Evolutionary conservation across 2,329 filamentous ascomycete genomes (phyloP).

Genomic region (Colletotrichum sansevieriae): DNA sequence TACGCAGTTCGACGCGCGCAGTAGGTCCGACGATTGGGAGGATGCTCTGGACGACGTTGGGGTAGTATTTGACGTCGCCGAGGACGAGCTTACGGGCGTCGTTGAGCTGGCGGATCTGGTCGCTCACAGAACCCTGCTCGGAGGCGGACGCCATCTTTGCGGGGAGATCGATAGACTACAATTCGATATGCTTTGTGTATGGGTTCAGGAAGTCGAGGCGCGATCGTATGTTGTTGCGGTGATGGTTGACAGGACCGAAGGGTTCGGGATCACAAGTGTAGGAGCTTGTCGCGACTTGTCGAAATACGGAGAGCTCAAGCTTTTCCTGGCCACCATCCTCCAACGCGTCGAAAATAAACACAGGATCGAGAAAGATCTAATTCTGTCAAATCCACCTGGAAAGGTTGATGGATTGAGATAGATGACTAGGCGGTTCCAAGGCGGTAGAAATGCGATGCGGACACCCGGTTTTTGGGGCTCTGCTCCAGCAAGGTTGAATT

Average conservation of each 20-base stretch:
- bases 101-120: slow-evolving; percentile 89
- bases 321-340: slow-evolving; percentile 41
- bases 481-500: slow-evolving; percentile 15
- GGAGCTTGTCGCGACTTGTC: slow-evolving; percentile 42
- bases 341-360: slow-evolving; percentile 28
- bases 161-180: slow-evolving; percentile 4
- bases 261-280: slow-evolving; percentile 24
- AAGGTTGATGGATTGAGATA: background rate
- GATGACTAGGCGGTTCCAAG: slow-evolving; percentile 13
- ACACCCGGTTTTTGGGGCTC: slow-evolving; percentile 18
- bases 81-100: slow-evolving; percentile 91
- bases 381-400: background rate
- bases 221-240: background rate
- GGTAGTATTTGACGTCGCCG: slow-evolving; percentile 88
- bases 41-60: slow-evolving; percentile 90
- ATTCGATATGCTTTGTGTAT: background rate
- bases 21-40: slow-evolving; percentile 88
- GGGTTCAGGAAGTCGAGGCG: background rate
- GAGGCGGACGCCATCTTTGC: slow-evolving; percentile 64
- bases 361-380: slow-evolving; percentile 8
- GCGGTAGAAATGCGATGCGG: slow-evolving; percentile 18
- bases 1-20: slow-evolving; percentile 82
- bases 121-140: slow-evolving; percentile 69
- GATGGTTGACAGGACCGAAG: slow-evolving; percentile 1
- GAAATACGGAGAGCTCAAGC: slow-evolving; percentile 40